Base-by-base conservation (phyloP, 139 green algal species). In the Limnomonas spitsbergensis region DNA sequence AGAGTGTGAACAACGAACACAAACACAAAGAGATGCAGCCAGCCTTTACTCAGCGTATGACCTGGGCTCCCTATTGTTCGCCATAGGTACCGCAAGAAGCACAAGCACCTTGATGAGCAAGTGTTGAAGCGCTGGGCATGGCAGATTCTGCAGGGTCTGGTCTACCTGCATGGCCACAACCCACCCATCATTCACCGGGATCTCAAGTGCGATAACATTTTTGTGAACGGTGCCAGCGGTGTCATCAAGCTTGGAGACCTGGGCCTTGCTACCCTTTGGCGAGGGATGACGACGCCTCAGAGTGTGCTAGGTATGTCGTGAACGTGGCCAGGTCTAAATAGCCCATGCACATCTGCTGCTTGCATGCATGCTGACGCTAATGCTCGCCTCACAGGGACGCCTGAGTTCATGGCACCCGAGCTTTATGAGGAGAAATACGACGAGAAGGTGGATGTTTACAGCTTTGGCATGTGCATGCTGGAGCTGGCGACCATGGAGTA, bases 341-440 rank as follows among this genome's bases (percentile, higher is more conserved):
- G 47, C 4, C 4, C 34, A 74, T 52, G 32, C 31, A 74, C 6
- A 53, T 7, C 4, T 74, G 68, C 31, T 14, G 61, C 32, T 27
- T 47, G 27, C 24, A 67, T 26, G 53, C 40, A 75, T 9, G 35
- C 68, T 75, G 36, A 2, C 70, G 38, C 38, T 77, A n/a, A 31
- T 61, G 35, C 20, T 29, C 3, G 32, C 61, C n/a, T 31, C 0
- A 71, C 26, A 75, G 68, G 70, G 9, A 77, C 70, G 7, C 70
- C 70, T 24, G 70, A 99, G 85, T 99, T 99, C 88, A 99, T 99
- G 95, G 96, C 96, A 3, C 96, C 88, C 9, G 96, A 99, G 91
- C 92, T 99, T 80, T 99, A 99, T 54, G 95, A 99, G 74, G 96
- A 99, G 87, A 91, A 98, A 71, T 99, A 99, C 73, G 91, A 98